Conservation (phyloP, 225 moss, liverwort and hornwort genomes). For the Physcomitrium patens region DNA sequence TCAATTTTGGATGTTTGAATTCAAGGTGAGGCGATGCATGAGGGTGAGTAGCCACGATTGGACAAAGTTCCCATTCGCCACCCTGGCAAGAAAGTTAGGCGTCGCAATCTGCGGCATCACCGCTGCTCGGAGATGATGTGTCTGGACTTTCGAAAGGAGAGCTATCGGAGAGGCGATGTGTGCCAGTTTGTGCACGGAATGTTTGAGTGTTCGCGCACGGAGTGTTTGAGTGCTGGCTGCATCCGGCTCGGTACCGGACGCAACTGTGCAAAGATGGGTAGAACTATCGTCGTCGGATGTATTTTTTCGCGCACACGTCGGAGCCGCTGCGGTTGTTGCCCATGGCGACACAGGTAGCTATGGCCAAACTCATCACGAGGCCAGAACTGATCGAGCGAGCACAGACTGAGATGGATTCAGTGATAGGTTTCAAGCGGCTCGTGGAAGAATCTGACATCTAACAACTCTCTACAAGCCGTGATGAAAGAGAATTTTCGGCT, state of each 20-base stretch:
- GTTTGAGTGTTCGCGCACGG: constrained; percentile 97
- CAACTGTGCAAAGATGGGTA: constrained; percentile 97
- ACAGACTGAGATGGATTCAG: constrained; percentile 56
- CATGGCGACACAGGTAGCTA: too few species aligned
- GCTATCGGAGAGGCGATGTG: too few species aligned
- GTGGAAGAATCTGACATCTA: constrained; percentile 47
- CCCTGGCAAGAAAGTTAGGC: constrained; percentile 92
- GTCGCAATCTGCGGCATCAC: constrained; percentile 91
- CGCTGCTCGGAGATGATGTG: constrained; percentile 98
- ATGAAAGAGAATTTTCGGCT: constrained; percentile 55
- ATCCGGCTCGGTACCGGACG: constrained; percentile 91
- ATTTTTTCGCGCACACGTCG: constrained; percentile 96
- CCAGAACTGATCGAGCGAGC: constrained; percentile 35
- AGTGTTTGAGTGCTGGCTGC: too few species aligned
- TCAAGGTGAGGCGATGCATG: constrained; percentile 99
- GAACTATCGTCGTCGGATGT: constrained; percentile 91
- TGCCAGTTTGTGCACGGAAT: constrained; percentile 95
- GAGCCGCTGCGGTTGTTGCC: constrained; percentile 92
- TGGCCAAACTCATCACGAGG: constrained; percentile 55
- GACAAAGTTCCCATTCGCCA: constrained; percentile 99
- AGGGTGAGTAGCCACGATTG: constrained; percentile 94
- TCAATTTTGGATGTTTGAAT: constrained; percentile 99
- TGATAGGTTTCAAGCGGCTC: constrained; percentile 37
- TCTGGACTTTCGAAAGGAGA: too few species aligned
- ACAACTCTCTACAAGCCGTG: constrained; percentile 39